Percentiles rank a stretch among this genome's conserved stretches.
Conservation (phyloP, 1,284 basidiomycete genomes). For the Ustanciosporium gigantosporum region DNA sequence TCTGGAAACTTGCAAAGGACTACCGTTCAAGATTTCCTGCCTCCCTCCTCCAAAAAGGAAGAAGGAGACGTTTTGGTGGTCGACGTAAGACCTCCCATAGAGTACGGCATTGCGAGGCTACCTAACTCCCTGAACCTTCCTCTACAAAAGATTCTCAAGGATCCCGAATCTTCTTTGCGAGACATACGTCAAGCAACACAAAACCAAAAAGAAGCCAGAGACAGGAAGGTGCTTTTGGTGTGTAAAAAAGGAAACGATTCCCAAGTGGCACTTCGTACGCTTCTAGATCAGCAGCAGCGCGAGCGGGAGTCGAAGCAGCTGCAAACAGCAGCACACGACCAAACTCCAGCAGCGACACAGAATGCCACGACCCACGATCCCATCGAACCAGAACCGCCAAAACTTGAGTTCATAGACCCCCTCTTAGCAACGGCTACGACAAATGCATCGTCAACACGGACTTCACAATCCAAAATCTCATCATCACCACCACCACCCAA, state of each 20-base stretch:
- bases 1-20: constrained; percentile 3
- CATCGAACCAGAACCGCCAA: background rate
- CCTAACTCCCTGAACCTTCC: constrained; percentile 75
- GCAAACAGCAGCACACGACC: too few relatives aligned
- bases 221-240: constrained; percentile 10
- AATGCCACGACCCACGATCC: background rate
- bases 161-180: constrained; percentile 65
- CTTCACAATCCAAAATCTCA: too few relatives aligned
- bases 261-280: constrained; percentile 9
- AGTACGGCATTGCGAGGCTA: constrained; percentile 85
- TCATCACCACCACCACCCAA: background rate
- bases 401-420: background rate
- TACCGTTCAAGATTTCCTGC: constrained; percentile 68
- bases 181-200: constrained; percentile 7
- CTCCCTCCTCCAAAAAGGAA: too few relatives aligned
- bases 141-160: constrained; percentile 68
- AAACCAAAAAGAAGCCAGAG: background rate
- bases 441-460: too few relatives aligned
- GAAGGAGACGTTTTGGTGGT: too few relatives aligned
- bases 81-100: constrained; percentile 79
- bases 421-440: background rate
- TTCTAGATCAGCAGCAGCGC: constrained; percentile 64
- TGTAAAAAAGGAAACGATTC: constrained; percentile 59
- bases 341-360: background rate
- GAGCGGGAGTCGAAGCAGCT: constrained; percentile 67